Evolutionary conservation across 345 rosid species (phyloP), one percentile per base, ranked within the genome.

Genomic region (Acer yangbiense): DNA sequence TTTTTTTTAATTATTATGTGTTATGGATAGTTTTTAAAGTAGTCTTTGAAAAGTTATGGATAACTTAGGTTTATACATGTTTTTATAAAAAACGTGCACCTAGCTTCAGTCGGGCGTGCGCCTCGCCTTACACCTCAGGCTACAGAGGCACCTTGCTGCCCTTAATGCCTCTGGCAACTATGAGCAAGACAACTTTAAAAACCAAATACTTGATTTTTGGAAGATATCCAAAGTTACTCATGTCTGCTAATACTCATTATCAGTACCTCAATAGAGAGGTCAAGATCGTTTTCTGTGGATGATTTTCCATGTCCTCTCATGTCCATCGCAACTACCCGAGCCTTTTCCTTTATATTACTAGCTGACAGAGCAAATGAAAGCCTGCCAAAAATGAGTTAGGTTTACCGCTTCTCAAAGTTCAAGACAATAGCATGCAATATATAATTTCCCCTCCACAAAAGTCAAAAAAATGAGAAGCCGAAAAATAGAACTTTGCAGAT

Each of bases 221-320:
- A 10, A 68, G 46, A 64, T 7, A 46, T 68, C 65, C 61, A 16
- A 35, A 9, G 43, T 66, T 55, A 58, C 27, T 62, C 23, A 52
- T 41, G 78, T 52, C 32, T 18, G 29, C 74, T 1, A 7, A 12
- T 48, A 65, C 27, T 4, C 72, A 48, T 18, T 54, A 84, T 46
- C 50, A 61, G 69, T 74, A 87, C 99, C 97, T 94, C 92, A 46
- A 96, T 85, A n/a, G 98, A 96, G 71, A 96, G 90, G 48, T 90
- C 95, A 73, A 92, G 76, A 78, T 96, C 99, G 79, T 92, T 87
- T 78, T 90, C 97, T 17, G 97, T 74, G 79, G 80, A 84, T 39
- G 98, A 91, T 77, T 90, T 92, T 50, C 98, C 99, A 39, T 96
- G 99, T 65, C 99, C 99, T 85, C 99, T 90, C 87, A 94, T 67